phyloP scores from a whole-genome alignment of 805 yeast species.

The Saturnispora bothae region DNA sequence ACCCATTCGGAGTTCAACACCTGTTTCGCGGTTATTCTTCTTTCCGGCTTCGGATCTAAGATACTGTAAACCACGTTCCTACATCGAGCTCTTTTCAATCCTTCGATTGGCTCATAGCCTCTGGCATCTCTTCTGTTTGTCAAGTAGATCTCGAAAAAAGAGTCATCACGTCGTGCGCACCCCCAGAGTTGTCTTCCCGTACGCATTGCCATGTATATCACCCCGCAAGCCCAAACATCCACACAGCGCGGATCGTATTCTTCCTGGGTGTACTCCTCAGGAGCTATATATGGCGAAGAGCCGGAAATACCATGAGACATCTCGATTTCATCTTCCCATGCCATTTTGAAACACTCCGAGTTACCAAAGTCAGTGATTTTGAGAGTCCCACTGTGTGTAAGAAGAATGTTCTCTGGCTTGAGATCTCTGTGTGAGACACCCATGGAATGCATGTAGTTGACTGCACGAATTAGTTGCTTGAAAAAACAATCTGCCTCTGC shows the following conservation, averaged over 20 bases:
- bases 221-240: conserved; percentile 91
- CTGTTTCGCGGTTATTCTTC: conserved; percentile 84
- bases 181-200: conserved; percentile 93
- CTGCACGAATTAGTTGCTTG: conserved; percentile 76
- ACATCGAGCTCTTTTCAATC: conserved; percentile 75
- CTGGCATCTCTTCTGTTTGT: conserved; percentile 68
- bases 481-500: conserved; percentile 82
- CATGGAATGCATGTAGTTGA: conserved; percentile 78
- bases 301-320: conserved; percentile 73
- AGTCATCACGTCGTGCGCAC: conserved; percentile 70
- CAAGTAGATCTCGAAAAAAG: conserved; percentile 65
- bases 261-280: conserved; percentile 60
- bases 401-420: conserved; percentile 74
- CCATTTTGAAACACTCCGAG: conserved; percentile 73
- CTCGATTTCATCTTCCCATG: conserved; percentile 69
- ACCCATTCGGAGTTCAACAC: conserved; percentile 94
- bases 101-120: conserved; percentile 89
- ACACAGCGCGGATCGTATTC: conserved; percentile 75
- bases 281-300: conserved; percentile 83
- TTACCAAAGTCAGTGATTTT: conserved; percentile 88
- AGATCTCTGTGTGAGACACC: conserved; percentile 87
- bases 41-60: conserved; percentile 78
- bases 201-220: conserved; percentile 86
- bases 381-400: conserved; percentile 61
- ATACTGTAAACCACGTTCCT: conserved; percentile 89